phyloP scores from a whole-genome alignment of 495 filamentous ascomycete genomes.

The Penicillium ucsense region DNA sequence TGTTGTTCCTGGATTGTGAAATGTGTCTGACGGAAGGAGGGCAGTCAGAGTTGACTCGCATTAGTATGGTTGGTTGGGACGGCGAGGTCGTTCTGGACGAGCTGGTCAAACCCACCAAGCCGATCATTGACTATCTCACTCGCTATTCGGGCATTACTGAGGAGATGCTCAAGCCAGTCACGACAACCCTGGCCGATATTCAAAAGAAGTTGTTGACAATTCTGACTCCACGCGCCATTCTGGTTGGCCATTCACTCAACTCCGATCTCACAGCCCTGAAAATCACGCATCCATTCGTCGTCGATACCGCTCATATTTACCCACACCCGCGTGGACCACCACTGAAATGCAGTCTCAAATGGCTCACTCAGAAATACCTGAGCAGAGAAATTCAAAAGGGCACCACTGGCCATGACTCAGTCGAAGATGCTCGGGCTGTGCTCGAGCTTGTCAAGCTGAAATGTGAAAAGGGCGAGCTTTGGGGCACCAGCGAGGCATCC shows the following conservation, averaged over 20 bases:
- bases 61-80: conserved; percentile 81
- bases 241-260: conserved; percentile 87
- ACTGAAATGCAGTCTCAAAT: conserved; percentile 69
- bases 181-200: conserved; percentile 75
- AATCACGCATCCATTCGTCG: conserved; percentile 81
- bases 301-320: conserved; percentile 82
- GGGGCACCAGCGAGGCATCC: conserved; percentile 65
- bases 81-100: conserved; percentile 75
- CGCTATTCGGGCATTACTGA: conserved; percentile 83
- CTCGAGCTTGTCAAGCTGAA: conserved; percentile 91
- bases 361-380: conserved; percentile 69
- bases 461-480: conserved; percentile 78
- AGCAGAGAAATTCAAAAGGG: conserved; percentile 78
- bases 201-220: conserved; percentile 65
- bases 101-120: conserved; percentile 78
- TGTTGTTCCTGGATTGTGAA: conserved; percentile 86
- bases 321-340: conserved; percentile 71
- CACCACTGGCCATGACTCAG: conserved; percentile 71
- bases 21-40: conserved; percentile 81
- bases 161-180: conserved; percentile 67
- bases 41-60: conserved; percentile 71
- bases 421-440: conserved; percentile 85
- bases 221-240: conserved; percentile 63
- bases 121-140: conserved; percentile 85
- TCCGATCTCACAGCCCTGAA: conserved; percentile 77